Percentiles rank a stretch among this genome's conserved stretches.
Evolutionary conservation across 1,284 basidiomycete species (phyloP).

Genomic region (Ceratobasidium sp.): DNA sequence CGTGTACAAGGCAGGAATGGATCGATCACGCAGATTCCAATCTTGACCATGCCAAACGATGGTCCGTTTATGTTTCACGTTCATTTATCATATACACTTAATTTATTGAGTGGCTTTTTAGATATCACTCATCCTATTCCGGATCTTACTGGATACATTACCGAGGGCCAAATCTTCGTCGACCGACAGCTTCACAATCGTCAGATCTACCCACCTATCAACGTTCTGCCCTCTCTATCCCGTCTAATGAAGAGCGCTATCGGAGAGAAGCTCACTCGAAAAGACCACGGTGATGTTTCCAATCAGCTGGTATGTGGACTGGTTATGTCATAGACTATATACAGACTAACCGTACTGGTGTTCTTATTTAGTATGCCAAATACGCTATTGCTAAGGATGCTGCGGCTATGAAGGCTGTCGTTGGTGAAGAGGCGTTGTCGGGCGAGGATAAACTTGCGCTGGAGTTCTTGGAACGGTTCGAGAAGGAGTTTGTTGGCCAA

Average conservation of each 20-base stretch:
- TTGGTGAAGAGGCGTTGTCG: slow-evolving; percentile 97
- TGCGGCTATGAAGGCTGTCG: slow-evolving; percentile 99
- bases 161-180: slow-evolving; percentile 98
- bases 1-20: slow-evolving; percentile 98
- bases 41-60: slow-evolving; percentile 99
- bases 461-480: slow-evolving; percentile 95
- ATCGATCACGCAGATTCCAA: slow-evolving; percentile 99
- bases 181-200: slow-evolving; percentile 95
- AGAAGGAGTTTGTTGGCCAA: slow-evolving; percentile 95
- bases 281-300: slow-evolving; percentile 98
- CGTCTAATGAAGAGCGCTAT: slow-evolving; percentile 99
- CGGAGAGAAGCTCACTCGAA: slow-evolving; percentile 96
- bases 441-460: slow-evolving; percentile 94
- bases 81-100: slow-evolving; percentile 9
- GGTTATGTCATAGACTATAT: slow-evolving; percentile 42
- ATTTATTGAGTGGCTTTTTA: slow-evolving; percentile 60
- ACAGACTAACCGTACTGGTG: neutral
- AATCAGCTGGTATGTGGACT: slow-evolving; percentile 85
- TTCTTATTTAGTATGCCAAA: slow-evolving; percentile 83
- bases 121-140: slow-evolving; percentile 99
- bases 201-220: slow-evolving; percentile 99
- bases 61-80: slow-evolving; percentile 67
- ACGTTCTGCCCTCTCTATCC: slow-evolving; percentile 97
- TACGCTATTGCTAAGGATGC: slow-evolving; percentile 98
- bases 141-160: slow-evolving; percentile 99